These are phyloP conservation scores for Acanthamoeba triangularis DNA, from an alignment of 208 protist species.

Conservation along the genomic window DNA sequence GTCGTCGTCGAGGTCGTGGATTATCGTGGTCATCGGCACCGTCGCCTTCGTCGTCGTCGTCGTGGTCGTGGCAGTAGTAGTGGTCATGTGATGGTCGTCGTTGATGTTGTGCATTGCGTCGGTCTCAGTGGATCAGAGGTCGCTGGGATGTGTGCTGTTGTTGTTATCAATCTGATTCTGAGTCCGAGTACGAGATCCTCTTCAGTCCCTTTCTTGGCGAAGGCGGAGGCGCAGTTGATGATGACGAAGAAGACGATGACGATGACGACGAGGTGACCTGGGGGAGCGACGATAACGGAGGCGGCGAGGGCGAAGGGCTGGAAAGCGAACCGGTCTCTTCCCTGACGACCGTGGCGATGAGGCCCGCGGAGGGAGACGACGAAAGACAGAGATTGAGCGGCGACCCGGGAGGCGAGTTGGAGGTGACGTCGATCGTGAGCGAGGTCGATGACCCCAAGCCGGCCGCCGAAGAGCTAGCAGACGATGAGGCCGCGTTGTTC, in stretches of 20 bases:
- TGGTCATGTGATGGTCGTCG: not conserved
- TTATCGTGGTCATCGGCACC: not conserved
- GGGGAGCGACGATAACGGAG: not conserved
- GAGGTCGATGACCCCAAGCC: not conserved
- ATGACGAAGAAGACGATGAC: not conserved
- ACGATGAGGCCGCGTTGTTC: not conserved
- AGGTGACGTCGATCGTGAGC: not conserved
- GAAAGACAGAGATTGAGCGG: not conserved
- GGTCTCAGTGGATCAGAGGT: not conserved
- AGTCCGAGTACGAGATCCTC: not conserved
- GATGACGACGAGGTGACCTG: not conserved
- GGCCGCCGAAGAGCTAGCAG: not conserved
- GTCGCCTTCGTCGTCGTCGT: not conserved
- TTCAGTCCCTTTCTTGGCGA: not conserved
- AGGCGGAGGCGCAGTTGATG: not conserved
- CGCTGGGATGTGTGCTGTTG: not conserved
- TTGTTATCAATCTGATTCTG: not conserved
- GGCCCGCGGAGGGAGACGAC: not conserved
- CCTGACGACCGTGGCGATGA: not conserved
- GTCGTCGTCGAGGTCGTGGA: not conserved
- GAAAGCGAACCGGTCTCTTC: not conserved
- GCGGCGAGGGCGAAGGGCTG: not conserved
- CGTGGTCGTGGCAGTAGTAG: not conserved
- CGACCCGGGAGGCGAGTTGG: not conserved
- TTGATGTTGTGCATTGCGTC: not conserved